phyloP scores from a whole-genome alignment of 2,329 filamentous ascomycete species.

The Elsinoe batatas region DNA sequence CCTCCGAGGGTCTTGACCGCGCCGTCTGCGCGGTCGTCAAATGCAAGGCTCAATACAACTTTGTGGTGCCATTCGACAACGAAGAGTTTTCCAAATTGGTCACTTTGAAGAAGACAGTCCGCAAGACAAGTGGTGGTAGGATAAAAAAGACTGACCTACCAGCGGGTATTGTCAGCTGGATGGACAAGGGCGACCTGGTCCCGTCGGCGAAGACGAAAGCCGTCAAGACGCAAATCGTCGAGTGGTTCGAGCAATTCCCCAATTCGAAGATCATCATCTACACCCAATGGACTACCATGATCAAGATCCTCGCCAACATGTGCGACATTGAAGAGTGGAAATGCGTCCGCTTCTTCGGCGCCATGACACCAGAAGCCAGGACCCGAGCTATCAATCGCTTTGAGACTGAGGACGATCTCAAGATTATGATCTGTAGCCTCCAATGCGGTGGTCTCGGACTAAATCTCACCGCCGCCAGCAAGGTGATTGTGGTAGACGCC shows the following conservation, averaged over 20 bases:
- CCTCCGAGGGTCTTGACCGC: background rate
- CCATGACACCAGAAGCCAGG: slow-evolving; percentile 35
- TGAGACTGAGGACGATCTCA: slow-evolving; percentile 27
- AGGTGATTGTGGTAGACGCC: slow-evolving; percentile 39
- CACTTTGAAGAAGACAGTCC: slow-evolving; percentile 8
- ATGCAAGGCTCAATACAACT: slow-evolving; percentile 20
- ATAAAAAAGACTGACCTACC: slow-evolving; percentile 18
- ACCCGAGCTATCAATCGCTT: slow-evolving; percentile 41
- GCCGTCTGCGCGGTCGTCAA: background rate
- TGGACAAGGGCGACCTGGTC: slow-evolving; percentile 29
- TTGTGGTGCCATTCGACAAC: background rate
- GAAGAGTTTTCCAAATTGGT: background rate
- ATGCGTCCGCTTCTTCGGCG: slow-evolving; percentile 41
- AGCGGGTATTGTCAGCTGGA: slow-evolving; percentile 27
- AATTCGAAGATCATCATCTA: slow-evolving; percentile 51
- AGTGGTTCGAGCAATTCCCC: slow-evolving; percentile 36
- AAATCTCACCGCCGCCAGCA: slow-evolving; percentile 48
- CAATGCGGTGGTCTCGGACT: slow-evolving; percentile 49
- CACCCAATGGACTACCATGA: slow-evolving; percentile 48
- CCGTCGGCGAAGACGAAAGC: slow-evolving; percentile 39
- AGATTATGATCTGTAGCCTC: slow-evolving; percentile 47
- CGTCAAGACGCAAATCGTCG: slow-evolving; percentile 36
- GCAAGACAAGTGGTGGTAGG: slow-evolving; percentile 17
- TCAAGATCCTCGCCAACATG: slow-evolving; percentile 41
- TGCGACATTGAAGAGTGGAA: slow-evolving; percentile 43